These are phyloP conservation scores for Venturiaceae sp. DNA, from an alignment of 2,329 filamentous ascomycete species.

Conservation along the genomic window DNA sequence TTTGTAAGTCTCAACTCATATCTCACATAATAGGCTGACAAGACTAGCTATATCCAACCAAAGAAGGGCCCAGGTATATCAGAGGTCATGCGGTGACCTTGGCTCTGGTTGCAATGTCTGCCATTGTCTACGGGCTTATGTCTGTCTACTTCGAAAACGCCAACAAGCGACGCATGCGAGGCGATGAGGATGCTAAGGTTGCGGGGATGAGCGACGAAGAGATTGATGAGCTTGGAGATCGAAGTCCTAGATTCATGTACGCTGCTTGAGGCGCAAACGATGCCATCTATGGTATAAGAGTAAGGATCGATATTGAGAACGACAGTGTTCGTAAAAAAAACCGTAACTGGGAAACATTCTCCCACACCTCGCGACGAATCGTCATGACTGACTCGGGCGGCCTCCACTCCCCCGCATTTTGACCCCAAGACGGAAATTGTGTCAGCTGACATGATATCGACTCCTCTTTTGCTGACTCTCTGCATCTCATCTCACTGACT, in stretches of 20 bases:
- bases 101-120: slow-evolving; percentile 35
- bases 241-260: slow-evolving; percentile 34
- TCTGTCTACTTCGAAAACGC: slow-evolving; percentile 26
- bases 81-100: slow-evolving; percentile 44
- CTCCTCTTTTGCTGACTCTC: not conserved
- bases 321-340: too few species aligned
- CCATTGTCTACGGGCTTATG: slow-evolving; percentile 26
- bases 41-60: slow-evolving; percentile 32
- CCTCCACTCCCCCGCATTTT: not conserved
- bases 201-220: slow-evolving; percentile 32
- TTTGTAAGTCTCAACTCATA: slow-evolving; percentile 40
- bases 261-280: slow-evolving; percentile 18
- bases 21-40: not conserved
- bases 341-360: not conserved
- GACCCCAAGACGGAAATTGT: not conserved
- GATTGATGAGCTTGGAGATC: slow-evolving; percentile 33
- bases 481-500: not conserved
- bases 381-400: not conserved
- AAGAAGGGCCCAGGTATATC: slow-evolving; percentile 35
- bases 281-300: not conserved
- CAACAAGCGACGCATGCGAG: slow-evolving; percentile 27
- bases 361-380: not conserved
- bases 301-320: not conserved
- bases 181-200: slow-evolving; percentile 29
- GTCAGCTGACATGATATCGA: not conserved